phyloP scores from a whole-genome alignment of 2,329 filamentous ascomycete species.

The Fusarium robinianum region DNA sequence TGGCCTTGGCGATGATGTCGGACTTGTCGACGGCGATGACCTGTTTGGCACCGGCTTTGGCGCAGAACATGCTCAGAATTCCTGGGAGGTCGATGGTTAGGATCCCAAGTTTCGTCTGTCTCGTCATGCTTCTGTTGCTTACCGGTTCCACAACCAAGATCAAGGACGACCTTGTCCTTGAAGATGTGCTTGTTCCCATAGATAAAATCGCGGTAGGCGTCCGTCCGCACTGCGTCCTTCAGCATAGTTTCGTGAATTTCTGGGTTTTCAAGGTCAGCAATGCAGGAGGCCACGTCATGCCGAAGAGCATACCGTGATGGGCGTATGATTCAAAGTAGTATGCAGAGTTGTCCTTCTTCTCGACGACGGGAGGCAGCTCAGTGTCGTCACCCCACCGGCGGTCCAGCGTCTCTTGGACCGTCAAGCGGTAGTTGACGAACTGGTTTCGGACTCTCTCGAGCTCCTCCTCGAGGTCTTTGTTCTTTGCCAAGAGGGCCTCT shows the following conservation, averaged over 20 bases:
- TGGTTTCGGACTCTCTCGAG: constrained; percentile 62
- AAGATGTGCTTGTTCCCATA: constrained; percentile 90
- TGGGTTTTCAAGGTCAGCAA: constrained; percentile 40
- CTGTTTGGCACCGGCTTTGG: constrained; percentile 81
- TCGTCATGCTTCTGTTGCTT: constrained; percentile 38
- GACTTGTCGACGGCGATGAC: constrained; percentile 94
- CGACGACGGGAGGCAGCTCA: constrained; percentile 42
- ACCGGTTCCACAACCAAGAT: constrained; percentile 84
- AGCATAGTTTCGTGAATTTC: constrained; percentile 97
- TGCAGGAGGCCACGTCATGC: not conserved
- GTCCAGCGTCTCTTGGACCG: constrained; percentile 69
- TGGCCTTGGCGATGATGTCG: constrained; percentile 84
- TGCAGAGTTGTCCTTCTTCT: constrained; percentile 43
- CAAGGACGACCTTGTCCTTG: constrained; percentile 81
- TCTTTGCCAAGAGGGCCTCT: constrained; percentile 52
- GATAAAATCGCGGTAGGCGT: constrained; percentile 93
- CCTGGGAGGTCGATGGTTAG: constrained; percentile 50
- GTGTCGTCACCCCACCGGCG: constrained; percentile 65
- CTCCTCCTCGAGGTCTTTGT: constrained; percentile 63
- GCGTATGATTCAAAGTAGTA: constrained; percentile 67
- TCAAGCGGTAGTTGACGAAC: constrained; percentile 67
- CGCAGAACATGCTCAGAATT: constrained; percentile 93
- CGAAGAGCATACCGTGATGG: constrained; percentile 55
- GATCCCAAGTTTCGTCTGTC: too few species aligned
- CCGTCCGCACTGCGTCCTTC: constrained; percentile 84